These are phyloP conservation scores for Cyanodermella asteris DNA, from an alignment of 2,329 filamentous ascomycete species.

Conservation along the genomic window DNA sequence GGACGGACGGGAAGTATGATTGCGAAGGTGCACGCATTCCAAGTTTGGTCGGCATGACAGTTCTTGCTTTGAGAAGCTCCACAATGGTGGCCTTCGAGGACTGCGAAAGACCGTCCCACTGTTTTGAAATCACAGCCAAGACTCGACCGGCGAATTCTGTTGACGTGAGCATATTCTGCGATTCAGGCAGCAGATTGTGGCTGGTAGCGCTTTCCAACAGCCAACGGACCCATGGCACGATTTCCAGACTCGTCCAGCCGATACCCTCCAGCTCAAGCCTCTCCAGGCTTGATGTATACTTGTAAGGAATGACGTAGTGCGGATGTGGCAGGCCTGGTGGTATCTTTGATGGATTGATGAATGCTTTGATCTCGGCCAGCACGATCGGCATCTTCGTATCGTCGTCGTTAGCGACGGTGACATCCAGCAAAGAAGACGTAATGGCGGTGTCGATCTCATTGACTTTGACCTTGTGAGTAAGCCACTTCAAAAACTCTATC, in stretches of 20 bases:
- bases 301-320: slow-evolving; percentile 59
- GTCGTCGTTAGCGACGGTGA: slow-evolving; percentile 36
- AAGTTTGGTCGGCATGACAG: slow-evolving; percentile 71
- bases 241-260: slow-evolving; percentile 67
- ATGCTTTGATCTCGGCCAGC: slow-evolving; percentile 52
- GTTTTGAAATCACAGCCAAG: slow-evolving; percentile 62
- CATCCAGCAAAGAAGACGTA: slow-evolving; percentile 50
- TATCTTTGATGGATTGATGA: slow-evolving; percentile 55
- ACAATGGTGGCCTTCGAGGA: slow-evolving; percentile 43
- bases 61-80: slow-evolving; percentile 40
- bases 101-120: slow-evolving; percentile 61
- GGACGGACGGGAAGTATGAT: slow-evolving; percentile 83
- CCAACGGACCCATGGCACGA: slow-evolving; percentile 69
- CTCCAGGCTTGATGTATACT: slow-evolving; percentile 52
- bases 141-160: slow-evolving; percentile 56
- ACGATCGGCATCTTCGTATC: slow-evolving; percentile 50
- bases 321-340: slow-evolving; percentile 65
- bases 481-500: slow-evolving; percentile 71
- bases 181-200: slow-evolving; percentile 31
- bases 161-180: slow-evolving; percentile 49
- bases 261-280: slow-evolving; percentile 52
- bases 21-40: slow-evolving; percentile 75
- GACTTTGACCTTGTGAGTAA: slow-evolving; percentile 46
- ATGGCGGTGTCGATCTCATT: slow-evolving; percentile 50
- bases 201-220: slow-evolving; percentile 45